Base-by-base conservation (phyloP, 805 yeast genomes). In the Starmerella cellae region DNA sequence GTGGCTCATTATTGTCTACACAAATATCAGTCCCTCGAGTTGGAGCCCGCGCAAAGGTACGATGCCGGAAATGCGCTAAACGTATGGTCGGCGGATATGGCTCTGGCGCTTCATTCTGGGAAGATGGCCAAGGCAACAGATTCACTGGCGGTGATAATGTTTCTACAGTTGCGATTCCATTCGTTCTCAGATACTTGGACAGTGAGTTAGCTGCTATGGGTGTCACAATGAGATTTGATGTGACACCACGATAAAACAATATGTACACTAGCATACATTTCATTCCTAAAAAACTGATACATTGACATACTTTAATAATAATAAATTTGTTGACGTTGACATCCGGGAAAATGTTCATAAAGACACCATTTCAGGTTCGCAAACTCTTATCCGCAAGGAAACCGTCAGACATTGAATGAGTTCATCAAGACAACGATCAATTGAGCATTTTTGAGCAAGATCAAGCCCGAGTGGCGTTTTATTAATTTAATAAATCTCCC, bases 171-270 rank as follows among this genome's bases (percentile, higher is more conserved):
- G 95, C 95, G 35, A 80, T 91, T 60, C 98, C 98, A 44, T 91
- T 87, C 60, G 98, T 91, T 27, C 73, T 91, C 71, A 82, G 87
- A 60, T 91, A 88, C 60, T 70, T 91, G 60, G 97, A 91, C 57
- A 82, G 94, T 27, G 98, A 91, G 63, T 71, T 91, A 53, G 76
- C 94, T 16, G 97, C 98, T 14, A 91, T 91, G 98, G 97, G 97
- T 65, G 85, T 91, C 53, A 78, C 82, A 63, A 71, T 91, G 79
- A 77, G 79, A 50, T 88, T 83, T 66, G 82, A 82, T 55, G 94
- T 87, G 40, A 77, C 71, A 41, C 95, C 68, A 2, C 44, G 48
- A 35, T 55, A 32, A 24, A 24, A 24, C n/a, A n/a, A n/a, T n/a
- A n/a, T n/a, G 28, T 24, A 24, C 28, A 24, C 13, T 9, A 24